A percentile compares a stretch with the other conserved stretches of the same genome.
These are phyloP conservation scores for Metschnikowia koreensis DNA, from an alignment of 805 yeast genomes.

Conservation along the genomic window DNA sequence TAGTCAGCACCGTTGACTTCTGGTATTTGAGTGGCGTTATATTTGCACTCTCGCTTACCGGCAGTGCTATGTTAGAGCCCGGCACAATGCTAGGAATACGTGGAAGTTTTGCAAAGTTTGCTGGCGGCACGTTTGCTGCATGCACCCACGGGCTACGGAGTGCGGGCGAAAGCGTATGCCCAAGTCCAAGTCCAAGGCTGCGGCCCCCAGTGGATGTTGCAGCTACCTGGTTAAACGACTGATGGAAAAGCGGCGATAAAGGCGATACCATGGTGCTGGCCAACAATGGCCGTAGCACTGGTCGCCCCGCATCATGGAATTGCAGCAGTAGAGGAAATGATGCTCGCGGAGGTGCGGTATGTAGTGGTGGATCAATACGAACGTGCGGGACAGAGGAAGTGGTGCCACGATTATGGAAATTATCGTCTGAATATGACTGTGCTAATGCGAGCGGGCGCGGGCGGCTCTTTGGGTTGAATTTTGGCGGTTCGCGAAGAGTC, in stretches of 20 bases:
- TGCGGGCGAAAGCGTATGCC: neutral
- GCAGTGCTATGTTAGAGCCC: neutral
- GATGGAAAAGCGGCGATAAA: constrained; percentile 41
- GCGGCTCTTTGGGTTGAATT: constrained; percentile 38
- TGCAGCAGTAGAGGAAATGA: constrained; percentile 1
- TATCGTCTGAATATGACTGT: constrained; percentile 28
- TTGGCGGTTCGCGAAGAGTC: constrained; percentile 17
- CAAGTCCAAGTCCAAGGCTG: neutral
- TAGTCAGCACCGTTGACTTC: neutral
- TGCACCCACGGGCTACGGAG: constrained; percentile 6
- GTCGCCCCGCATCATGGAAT: constrained; percentile 18
- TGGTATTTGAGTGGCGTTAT: neutral
- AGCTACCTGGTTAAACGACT: constrained; percentile 27
- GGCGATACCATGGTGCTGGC: constrained; percentile 32
- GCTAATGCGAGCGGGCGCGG: constrained; percentile 40
- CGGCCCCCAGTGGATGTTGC: constrained; percentile 1
- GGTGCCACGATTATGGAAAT: constrained; percentile 6
- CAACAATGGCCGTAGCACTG: constrained; percentile 5
- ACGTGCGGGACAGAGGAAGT: neutral
- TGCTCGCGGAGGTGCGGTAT: constrained; percentile 28
- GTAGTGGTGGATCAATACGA: constrained; percentile 14
- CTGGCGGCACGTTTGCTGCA: neutral
- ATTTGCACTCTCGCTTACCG: neutral
- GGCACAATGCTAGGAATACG: neutral
- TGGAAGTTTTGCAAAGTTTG: neutral